A percentile compares a stretch with the other conserved stretches of the same genome.
phyloP scores from a whole-genome alignment of 495 filamentous ascomycete genomes.

The Mycothermus thermophilus region DNA sequence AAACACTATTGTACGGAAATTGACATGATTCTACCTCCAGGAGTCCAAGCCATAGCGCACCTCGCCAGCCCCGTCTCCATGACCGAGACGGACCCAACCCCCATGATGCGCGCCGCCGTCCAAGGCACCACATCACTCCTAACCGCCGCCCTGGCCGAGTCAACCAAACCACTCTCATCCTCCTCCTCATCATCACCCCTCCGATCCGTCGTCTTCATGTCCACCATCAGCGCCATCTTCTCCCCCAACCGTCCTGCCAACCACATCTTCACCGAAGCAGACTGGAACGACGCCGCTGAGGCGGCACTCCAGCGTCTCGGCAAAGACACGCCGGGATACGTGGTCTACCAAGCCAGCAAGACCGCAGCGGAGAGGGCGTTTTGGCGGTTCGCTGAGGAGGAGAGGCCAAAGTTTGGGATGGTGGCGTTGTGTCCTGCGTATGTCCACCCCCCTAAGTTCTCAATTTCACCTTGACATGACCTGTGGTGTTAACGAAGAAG shows the following conservation, averaged over 20 bases:
- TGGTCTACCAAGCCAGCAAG: slow-evolving; percentile 26
- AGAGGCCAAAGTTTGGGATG: slow-evolving; percentile 6
- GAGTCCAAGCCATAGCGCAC: slow-evolving; percentile 24
- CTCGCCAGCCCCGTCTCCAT: slow-evolving; percentile 51
- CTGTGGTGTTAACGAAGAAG: too few species aligned
- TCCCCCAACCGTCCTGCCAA: slow-evolving; percentile 6
- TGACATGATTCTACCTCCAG: slow-evolving; percentile 1
- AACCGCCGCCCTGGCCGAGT: slow-evolving; percentile 46
- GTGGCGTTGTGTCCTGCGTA: slow-evolving; percentile 13
- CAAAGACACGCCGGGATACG: slow-evolving; percentile 7
- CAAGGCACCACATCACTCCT: slow-evolving; percentile 62
- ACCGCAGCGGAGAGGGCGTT: slow-evolving; percentile 20
- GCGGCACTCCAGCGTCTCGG: slow-evolving; percentile 9
- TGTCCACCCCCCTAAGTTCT: neutral
- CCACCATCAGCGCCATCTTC: slow-evolving; percentile 27
- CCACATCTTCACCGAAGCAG: slow-evolving; percentile 18
- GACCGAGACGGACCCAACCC: slow-evolving; percentile 43
- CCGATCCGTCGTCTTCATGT: slow-evolving; percentile 41
- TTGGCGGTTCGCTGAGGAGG: slow-evolving; percentile 15
- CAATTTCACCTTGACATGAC: too few species aligned
- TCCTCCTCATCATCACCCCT: too few species aligned
- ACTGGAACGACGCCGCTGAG: slow-evolving; percentile 25
- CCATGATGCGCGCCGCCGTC: slow-evolving; percentile 55
- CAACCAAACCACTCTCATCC: slow-evolving; percentile 13
- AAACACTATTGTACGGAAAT: neutral